Base-by-base conservation (phyloP, 2,329 filamentous ascomycete genomes). In the Penicillium decumbens region DNA sequence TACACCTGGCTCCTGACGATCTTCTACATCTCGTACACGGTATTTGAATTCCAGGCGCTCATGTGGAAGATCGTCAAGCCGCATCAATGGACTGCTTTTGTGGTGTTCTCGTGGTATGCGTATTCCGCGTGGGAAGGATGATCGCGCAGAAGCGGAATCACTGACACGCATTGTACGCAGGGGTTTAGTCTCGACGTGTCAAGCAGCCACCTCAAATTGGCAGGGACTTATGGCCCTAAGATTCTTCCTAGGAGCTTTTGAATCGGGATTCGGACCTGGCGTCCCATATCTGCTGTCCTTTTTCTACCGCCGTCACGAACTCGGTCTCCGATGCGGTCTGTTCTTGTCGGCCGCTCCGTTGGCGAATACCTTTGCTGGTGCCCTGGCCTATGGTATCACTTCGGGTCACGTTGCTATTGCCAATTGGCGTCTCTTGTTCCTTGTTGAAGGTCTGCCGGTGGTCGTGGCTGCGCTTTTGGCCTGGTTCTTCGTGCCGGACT, bases 331-430 rank as follows among this genome's bases (percentile, higher is more conserved):
- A 3, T 76, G 76, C 44, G 80, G 80, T 2, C 62, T 83, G 20
- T 84, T 82, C 54, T 57, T 77, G 10, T 72, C 74, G 18, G 72
- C 73, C 0, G 82, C 83, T 0, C 83, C 84, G 1, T 77, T 95
- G 3, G 89, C 89, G 1, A 93, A 88, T 37, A 85, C 84, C 1
- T 91, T 95, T 64, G 88, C 89, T 0, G 84, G 84, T 2, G 83
- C 81, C 3, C 71, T 85, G 5, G 83, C 82, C 1, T 85, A 82
- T 50, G 81, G 77, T 4, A 85, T 88, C 62, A 82, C 82, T 7
- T 79, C 80, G 25, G 80, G 82, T 10, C 74, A 78, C 58, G 72
- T 75, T 2, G 64, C 72, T 13, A 66, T 88, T 38, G 76, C 80
- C 2, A 80, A 77, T 49, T 89, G 86, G 87, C 77, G 82, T 53